Evolutionary conservation across 2,329 filamentous ascomycete species (phyloP), one percentile per base, ranked within the genome.

Genomic region (Aureobasidium lini): DNA sequence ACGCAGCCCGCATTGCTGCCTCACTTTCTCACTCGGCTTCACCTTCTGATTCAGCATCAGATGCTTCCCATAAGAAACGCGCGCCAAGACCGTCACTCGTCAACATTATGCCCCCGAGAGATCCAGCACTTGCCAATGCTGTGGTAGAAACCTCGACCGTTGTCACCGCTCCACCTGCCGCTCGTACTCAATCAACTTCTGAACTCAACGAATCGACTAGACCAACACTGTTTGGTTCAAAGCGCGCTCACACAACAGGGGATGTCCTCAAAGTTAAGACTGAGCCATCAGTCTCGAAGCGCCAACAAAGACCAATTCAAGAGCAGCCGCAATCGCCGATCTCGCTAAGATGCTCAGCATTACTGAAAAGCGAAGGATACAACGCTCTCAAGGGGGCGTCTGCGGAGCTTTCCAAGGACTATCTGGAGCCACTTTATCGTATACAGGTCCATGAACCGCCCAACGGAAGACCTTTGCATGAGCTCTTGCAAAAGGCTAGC

Each of bases 401-500:
- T 9, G 71, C 77, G 60, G 73, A 81, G 65, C 72, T 76, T 2
- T 71, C 74, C 56, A 73, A 70, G 58, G 84, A 87, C 66, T 87
- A 87, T 66, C 73, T 87, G 4, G 81, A 84, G 65, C 83, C 83
- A 6, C 73, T 87, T 16, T 87, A 86, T 68, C 71, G 74, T 46
- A 78, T 76, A 40, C 77, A 79, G 63, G 81, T 84, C 36, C 82
- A 84, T 59, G 79, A 82, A 62, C 77, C 79, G 4, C 78, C 80
- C 37, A 79, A 80, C 56, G 80, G 80, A 47, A 74, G 79, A 61
- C 76, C 79, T 28, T 74, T 87, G n/a, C 77, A 89, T 60, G 86
- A 89, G 43, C 80, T 97, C 0, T 77, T 97, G 3, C 83, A 86
- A 59, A 87, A 89, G 46, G 89, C 92, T 4, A 88, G 92, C 68